Conservation (phyloP, 1,139 yeast species). For the Kurtzmaniella natalensis region DNA sequence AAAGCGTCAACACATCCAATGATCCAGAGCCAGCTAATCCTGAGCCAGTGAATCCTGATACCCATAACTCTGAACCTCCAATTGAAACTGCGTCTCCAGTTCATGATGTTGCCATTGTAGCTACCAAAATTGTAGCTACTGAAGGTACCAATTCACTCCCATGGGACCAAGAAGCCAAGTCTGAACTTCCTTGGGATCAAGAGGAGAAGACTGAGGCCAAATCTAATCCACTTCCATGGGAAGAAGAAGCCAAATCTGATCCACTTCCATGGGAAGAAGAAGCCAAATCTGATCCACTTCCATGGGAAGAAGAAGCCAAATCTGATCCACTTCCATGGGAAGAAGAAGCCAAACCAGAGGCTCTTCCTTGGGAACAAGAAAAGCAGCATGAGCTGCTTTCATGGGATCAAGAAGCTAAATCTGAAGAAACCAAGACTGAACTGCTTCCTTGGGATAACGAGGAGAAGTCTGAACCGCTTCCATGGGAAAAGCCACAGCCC, state of each 20-base stretch:
- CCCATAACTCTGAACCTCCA: too few relatives aligned
- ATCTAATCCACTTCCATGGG: conserved; percentile 4
- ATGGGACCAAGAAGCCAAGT: conserved; percentile 6
- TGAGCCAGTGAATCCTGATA: too few relatives aligned
- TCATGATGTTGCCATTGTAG: too few relatives aligned
- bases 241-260: background rate
- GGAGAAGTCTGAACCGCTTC: background rate
- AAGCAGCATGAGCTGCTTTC: conserved; percentile 2
- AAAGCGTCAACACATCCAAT: too few relatives aligned
- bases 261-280: conserved; percentile 2
- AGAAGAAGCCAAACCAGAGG: background rate
- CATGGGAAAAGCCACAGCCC: too few relatives aligned
- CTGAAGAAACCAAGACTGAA: background rate
- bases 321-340: conserved; percentile 1
- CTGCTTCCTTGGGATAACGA: background rate
- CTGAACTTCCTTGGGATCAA: conserved; percentile 5
- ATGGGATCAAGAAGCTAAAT: conserved; percentile 4
- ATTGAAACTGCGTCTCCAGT: too few relatives aligned
- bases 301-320: background rate
- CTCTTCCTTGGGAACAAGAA: conserved; percentile 7
- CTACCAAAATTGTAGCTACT: too few relatives aligned
- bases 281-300: background rate
- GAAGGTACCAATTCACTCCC: too few relatives aligned
- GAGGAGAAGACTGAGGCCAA: background rate
- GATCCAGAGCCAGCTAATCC: too few relatives aligned